phyloP scores from a whole-genome alignment of 2,329 filamentous ascomycete species.

The Diplodia corticola region DNA sequence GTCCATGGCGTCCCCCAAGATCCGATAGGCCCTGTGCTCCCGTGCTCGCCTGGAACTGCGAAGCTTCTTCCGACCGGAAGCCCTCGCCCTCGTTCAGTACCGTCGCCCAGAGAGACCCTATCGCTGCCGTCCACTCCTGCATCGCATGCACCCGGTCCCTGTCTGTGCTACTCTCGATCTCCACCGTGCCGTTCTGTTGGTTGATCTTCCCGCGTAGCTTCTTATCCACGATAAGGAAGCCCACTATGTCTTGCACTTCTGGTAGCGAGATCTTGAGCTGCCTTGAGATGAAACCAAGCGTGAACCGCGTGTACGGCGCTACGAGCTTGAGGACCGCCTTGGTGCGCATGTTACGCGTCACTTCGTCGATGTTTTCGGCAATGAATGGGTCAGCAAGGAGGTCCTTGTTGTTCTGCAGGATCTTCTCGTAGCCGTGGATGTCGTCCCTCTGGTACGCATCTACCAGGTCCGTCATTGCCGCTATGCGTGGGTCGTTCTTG shows the following conservation, averaged over 20 bases:
- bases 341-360: slow-evolving; percentile 96
- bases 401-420: slow-evolving; percentile 83
- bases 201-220: slow-evolving; percentile 87
- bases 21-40: slow-evolving; percentile 25
- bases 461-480: slow-evolving; percentile 95
- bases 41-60: slow-evolving; percentile 32
- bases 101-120: slow-evolving; percentile 67
- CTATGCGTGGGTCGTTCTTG: slow-evolving; percentile 90
- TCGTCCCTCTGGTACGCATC: slow-evolving; percentile 96
- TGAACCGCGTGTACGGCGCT: slow-evolving; percentile 92
- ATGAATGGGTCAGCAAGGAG: slow-evolving; percentile 92
- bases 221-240: slow-evolving; percentile 87
- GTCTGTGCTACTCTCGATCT: slow-evolving; percentile 74
- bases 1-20: slow-evolving; percentile 31
- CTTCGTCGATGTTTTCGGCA: slow-evolving; percentile 97
- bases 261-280: slow-evolving; percentile 80
- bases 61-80: slow-evolving; percentile 54
- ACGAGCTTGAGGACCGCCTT: slow-evolving; percentile 93
- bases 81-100: slow-evolving; percentile 79
- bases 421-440: slow-evolving; percentile 85
- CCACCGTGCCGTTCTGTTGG: slow-evolving; percentile 79
- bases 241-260: slow-evolving; percentile 94
- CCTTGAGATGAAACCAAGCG: slow-evolving; percentile 80
- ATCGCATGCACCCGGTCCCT: slow-evolving; percentile 73
- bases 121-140: slow-evolving; percentile 68